phyloP scores from a whole-genome alignment of 768 basidiomycete species.

The Boletus pseudopeckii region DNA sequence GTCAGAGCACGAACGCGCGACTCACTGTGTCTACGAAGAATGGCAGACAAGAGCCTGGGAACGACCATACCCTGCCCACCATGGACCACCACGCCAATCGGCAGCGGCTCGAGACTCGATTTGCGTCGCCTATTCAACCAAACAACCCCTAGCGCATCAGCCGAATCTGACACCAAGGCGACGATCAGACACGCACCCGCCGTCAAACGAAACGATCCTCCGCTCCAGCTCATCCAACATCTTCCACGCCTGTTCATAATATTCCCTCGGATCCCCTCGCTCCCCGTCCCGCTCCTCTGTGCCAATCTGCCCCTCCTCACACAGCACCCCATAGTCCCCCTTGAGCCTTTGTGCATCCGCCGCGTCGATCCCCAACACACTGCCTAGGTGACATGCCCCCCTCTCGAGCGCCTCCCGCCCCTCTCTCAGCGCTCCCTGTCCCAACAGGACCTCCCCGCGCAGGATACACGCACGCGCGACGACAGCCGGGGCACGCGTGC shows the following conservation, averaged over 20 bases:
- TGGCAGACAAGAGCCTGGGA: conserved; percentile 56
- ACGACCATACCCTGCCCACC: conserved; percentile 48
- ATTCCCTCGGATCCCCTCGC: conserved; percentile 44
- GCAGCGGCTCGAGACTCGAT: conserved; percentile 38
- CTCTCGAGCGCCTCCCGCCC: conserved; percentile 52
- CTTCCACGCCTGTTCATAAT: conserved; percentile 54
- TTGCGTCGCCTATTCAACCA: conserved; percentile 37
- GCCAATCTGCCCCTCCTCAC: conserved; percentile 28
- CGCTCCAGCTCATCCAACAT: conserved; percentile 63
- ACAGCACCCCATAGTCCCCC: conserved; percentile 44
- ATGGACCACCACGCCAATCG: conserved; percentile 19
- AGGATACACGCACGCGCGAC: conserved; percentile 61
- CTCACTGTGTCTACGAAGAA: conserved; percentile 70
- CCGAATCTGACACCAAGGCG: neutral
- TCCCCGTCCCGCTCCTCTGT: conserved; percentile 23
- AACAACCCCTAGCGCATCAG: neutral
- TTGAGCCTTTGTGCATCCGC: conserved; percentile 55
- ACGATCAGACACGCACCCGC: conserved; percentile 36
- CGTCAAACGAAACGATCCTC: conserved; percentile 52
- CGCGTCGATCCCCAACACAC: conserved; percentile 52
- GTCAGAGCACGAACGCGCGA: conserved; percentile 7
- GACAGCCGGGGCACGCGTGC: conserved; percentile 64
- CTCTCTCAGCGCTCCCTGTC: conserved; percentile 56
- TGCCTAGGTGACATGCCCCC: conserved; percentile 45
- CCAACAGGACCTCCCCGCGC: conserved; percentile 67